Evolutionary conservation across 2,329 filamentous ascomycete genomes (phyloP).

Genomic region (Cytospora chrysosperma): DNA sequence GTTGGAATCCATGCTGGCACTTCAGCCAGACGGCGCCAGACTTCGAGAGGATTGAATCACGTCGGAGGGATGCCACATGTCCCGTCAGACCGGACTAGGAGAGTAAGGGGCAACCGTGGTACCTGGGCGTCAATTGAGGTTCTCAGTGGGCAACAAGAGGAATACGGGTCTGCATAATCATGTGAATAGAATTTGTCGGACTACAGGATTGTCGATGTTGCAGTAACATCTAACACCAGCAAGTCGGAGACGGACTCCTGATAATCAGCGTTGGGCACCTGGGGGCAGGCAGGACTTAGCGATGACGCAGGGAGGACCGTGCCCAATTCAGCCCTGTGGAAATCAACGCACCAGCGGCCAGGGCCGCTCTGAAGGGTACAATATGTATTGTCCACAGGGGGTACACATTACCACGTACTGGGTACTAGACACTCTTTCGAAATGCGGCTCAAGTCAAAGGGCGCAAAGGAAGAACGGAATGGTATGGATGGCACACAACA

Average conservation of each 20-base stretch:
- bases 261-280: slow-evolving; percentile 1
- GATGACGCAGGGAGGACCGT: slow-evolving; percentile 3
- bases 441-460: not conserved
- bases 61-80: slow-evolving; percentile 24
- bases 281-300: not conserved
- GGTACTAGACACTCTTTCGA: not conserved
- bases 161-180: not conserved
- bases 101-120: not conserved
- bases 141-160: not conserved
- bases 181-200: not conserved
- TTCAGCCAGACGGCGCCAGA: slow-evolving; percentile 12
- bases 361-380: not conserved
- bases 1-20: slow-evolving; percentile 45
- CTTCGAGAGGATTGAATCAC: slow-evolving; percentile 11
- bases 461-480: not conserved
- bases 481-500: not conserved
- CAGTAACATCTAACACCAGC: not conserved
- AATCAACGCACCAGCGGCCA: not conserved
- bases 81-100: slow-evolving; percentile 15
- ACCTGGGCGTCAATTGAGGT: slow-evolving; percentile 3
- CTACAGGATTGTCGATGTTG: slow-evolving; percentile 5
- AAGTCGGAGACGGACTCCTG: slow-evolving; percentile 7
- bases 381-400: no score
- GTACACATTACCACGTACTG: not conserved
- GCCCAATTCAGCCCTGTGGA: slow-evolving; percentile 18